Evolutionary conservation across 768 basidiomycete species (phyloP).

Genomic region (Amyloporia xantha): DNA sequence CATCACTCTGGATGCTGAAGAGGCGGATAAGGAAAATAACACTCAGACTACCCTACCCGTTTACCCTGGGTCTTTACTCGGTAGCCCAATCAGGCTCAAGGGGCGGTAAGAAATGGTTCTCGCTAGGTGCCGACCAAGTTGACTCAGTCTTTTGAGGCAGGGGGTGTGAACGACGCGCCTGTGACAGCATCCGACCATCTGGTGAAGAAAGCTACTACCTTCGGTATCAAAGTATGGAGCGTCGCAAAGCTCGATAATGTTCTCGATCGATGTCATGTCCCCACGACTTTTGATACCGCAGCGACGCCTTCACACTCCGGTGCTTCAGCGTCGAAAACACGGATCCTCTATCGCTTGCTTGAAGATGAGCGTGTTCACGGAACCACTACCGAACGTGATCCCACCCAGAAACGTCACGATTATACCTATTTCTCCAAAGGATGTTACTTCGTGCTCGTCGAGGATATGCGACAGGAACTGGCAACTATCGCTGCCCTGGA

Average conservation of each 20-base stretch:
- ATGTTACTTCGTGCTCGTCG: conserved; percentile 81
- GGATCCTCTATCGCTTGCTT: conserved; percentile 53
- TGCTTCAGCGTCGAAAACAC: conserved; percentile 27
- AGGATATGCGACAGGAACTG: conserved; percentile 78
- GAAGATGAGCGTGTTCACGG: conserved; percentile 84
- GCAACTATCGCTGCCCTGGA: conserved; percentile 83
- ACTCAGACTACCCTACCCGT: conserved; percentile 26
- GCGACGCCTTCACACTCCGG: conserved; percentile 24
- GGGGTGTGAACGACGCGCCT: conserved; percentile 26
- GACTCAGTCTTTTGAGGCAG: not conserved
- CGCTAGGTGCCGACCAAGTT: not conserved
- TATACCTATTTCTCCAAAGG: conserved; percentile 78
- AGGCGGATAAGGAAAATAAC: conserved; percentile 44
- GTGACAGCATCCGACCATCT: conserved; percentile 34
- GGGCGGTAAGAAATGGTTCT: conserved; percentile 39
- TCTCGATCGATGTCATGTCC: conserved; percentile 54
- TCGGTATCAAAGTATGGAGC: conserved; percentile 86
- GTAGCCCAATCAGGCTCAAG: conserved; percentile 62
- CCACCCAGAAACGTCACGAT: conserved; percentile 80
- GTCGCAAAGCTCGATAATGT: conserved; percentile 66
- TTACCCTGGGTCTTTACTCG: conserved; percentile 30
- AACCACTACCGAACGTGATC: conserved; percentile 80
- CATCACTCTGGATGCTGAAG: conserved; percentile 45
- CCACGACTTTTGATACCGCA: conserved; percentile 21
- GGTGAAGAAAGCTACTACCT: conserved; percentile 57